A percentile compares a stretch with the other conserved stretches of the same genome.
These are phyloP conservation scores for Peniophora sp. DNA, from an alignment of 1,284 basidiomycete genomes.

Conservation along the genomic window DNA sequence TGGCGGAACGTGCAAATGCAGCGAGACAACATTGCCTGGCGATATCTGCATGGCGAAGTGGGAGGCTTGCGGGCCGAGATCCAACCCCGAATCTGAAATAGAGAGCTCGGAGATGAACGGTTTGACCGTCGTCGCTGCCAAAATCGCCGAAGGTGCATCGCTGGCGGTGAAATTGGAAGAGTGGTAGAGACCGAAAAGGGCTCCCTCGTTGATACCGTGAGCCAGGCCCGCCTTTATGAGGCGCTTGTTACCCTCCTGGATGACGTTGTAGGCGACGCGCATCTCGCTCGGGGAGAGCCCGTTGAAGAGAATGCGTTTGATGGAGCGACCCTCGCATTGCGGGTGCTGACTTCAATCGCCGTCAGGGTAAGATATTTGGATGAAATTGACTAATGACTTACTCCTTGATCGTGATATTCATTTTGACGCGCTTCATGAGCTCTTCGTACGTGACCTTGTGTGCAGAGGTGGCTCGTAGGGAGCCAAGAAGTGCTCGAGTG, in stretches of 20 bases:
- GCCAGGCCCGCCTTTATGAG: background rate
- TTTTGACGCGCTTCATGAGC: background rate
- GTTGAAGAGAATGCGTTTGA: background rate
- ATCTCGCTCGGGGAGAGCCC: slow-evolving; percentile 3
- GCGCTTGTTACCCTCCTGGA: background rate
- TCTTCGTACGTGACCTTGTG: background rate
- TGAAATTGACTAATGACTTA: background rate
- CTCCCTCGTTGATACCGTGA: background rate
- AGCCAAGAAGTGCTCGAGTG: background rate
- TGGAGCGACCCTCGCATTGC: background rate
- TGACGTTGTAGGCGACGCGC: background rate
- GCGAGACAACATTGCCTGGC: background rate
- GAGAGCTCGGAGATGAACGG: slow-evolving; percentile 8
- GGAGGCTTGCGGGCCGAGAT: slow-evolving; percentile 3
- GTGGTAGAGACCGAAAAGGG: background rate
- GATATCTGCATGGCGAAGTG: background rate
- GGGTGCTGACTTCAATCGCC: background rate
- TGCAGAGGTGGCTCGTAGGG: background rate
- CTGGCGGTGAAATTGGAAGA: background rate
- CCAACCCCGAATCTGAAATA: slow-evolving; percentile 10
- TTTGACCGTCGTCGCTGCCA: background rate
- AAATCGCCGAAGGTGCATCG: background rate
- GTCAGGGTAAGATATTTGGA: no score
- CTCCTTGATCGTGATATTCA: background rate
- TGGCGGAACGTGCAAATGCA: background rate